These are phyloP conservation scores for Acacia melanoxylon DNA, from an alignment of 306 rosid species.

Conservation along the genomic window DNA sequence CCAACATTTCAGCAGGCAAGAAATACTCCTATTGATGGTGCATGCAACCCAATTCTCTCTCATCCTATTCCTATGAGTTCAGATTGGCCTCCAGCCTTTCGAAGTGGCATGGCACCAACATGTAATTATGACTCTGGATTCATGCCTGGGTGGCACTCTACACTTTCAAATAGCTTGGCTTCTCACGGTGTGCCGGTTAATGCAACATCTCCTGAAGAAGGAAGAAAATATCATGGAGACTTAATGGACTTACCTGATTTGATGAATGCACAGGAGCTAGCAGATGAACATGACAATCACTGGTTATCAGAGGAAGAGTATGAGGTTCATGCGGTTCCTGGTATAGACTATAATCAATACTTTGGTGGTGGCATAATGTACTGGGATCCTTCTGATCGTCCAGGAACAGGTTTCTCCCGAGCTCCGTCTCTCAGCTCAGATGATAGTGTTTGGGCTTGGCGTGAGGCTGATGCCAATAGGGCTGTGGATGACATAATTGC, in stretches of 20 bases:
- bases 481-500: constrained; percentile 83
- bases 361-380: constrained; percentile 80
- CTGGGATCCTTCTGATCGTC: constrained; percentile 72
- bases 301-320: constrained; percentile 74
- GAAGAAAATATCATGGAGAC: constrained; percentile 52
- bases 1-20: constrained; percentile 54
- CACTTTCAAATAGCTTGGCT: constrained; percentile 41
- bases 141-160: constrained; percentile 49
- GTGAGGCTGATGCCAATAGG: constrained; percentile 69
- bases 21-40: constrained; percentile 46
- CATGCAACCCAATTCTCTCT: constrained; percentile 50
- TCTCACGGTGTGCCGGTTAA: constrained; percentile 42
- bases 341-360: constrained; percentile 64
- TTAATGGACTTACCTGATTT: constrained; percentile 48
- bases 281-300: constrained; percentile 63
- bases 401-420: constrained; percentile 65
- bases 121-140: constrained; percentile 61
- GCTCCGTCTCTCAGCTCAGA: constrained; percentile 80
- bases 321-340: constrained; percentile 69
- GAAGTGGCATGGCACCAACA: constrained; percentile 42
- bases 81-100: constrained; percentile 72
- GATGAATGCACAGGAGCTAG: constrained; percentile 48
- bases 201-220: constrained; percentile 38
- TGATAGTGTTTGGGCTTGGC: constrained; percentile 81
- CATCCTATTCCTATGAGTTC: constrained; percentile 60